Evolutionary conservation across 768 basidiomycete species (phyloP).

Genomic region (Amanita subjunquillea): DNA sequence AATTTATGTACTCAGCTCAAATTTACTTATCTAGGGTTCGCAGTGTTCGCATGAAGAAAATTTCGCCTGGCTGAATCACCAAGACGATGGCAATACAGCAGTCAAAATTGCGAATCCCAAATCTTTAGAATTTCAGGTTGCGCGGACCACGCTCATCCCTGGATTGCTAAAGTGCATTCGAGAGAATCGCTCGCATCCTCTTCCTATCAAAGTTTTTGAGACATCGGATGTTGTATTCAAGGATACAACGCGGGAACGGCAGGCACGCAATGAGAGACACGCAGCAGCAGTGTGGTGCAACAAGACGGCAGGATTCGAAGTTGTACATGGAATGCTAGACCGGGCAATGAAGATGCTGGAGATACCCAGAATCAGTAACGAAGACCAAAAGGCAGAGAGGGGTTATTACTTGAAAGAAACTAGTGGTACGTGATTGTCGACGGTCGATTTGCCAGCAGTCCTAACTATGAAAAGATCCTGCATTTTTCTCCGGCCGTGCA

Average conservation of each 20-base stretch:
- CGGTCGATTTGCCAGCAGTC: background rate
- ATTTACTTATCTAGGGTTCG: constrained; percentile 2
- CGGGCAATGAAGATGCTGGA: constrained; percentile 95
- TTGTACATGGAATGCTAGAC: constrained; percentile 91
- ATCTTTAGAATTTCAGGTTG: constrained; percentile 95
- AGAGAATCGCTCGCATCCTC: constrained; percentile 88
- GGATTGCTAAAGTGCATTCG: constrained; percentile 95
- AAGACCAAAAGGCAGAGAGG: constrained; percentile 41
- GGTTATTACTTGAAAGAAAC: constrained; percentile 93
- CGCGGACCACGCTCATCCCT: constrained; percentile 90
- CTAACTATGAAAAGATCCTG: constrained; percentile 49
- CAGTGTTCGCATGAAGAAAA: constrained; percentile 99
- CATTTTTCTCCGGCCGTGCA: constrained; percentile 92
- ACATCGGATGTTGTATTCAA: constrained; percentile 89
- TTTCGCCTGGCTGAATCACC: constrained; percentile 85
- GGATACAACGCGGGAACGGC: constrained; percentile 65
- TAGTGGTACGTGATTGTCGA: constrained; percentile 46
- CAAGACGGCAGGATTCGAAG: constrained; percentile 93
- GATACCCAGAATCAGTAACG: constrained; percentile 63
- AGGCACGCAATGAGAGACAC: constrained; percentile 80
- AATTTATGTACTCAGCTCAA: background rate
- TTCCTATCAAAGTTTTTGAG: constrained; percentile 93
- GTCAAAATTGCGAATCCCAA: constrained; percentile 96
- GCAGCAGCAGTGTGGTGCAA: constrained; percentile 94
- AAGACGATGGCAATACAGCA: constrained; percentile 71